Evolutionary conservation across 768 basidiomycete species (phyloP).

Genomic region (Lentinus tigrinus): DNA sequence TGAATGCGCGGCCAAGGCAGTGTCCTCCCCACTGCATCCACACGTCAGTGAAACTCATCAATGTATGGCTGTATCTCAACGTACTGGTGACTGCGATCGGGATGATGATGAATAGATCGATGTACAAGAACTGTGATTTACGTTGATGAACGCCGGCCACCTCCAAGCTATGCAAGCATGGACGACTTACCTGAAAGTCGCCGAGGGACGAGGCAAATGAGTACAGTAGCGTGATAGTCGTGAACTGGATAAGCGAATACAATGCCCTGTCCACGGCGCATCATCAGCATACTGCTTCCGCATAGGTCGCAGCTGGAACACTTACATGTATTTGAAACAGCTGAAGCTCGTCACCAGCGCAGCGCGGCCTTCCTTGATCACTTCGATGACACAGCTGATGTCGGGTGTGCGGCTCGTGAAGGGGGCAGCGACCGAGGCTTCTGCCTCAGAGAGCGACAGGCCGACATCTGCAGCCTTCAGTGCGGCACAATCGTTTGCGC

Average conservation of each 20-base stretch:
- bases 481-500: constrained; percentile 98
- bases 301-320: constrained; percentile 10
- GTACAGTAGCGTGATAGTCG: constrained; percentile 93
- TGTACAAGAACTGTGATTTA: constrained; percentile 79
- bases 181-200: constrained; percentile 82
- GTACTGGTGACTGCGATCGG: constrained; percentile 94
- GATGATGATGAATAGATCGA: constrained; percentile 97
- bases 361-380: constrained; percentile 94
- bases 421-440: constrained; percentile 97
- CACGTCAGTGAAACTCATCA: constrained; percentile 2
- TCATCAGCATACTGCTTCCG: background rate
- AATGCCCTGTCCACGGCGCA: constrained; percentile 66
- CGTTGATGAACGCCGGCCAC: constrained; percentile 11
- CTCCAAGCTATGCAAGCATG: background rate
- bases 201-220: constrained; percentile 95
- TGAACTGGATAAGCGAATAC: constrained; percentile 98
- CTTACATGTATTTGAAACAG: constrained; percentile 99
- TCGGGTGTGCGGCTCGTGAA: constrained; percentile 94
- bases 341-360: constrained; percentile 98
- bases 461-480: constrained; percentile 98
- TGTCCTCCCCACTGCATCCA: constrained; percentile 83
- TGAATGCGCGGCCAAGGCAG: constrained; percentile 84
- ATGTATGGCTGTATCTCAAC: constrained; percentile 30
- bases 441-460: constrained; percentile 93
- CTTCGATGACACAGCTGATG: constrained; percentile 92